Percentiles rank a stretch among this genome's conserved stretches.
phyloP scores from a whole-genome alignment of 805 yeast species.

The Ogataea saltuana region DNA sequence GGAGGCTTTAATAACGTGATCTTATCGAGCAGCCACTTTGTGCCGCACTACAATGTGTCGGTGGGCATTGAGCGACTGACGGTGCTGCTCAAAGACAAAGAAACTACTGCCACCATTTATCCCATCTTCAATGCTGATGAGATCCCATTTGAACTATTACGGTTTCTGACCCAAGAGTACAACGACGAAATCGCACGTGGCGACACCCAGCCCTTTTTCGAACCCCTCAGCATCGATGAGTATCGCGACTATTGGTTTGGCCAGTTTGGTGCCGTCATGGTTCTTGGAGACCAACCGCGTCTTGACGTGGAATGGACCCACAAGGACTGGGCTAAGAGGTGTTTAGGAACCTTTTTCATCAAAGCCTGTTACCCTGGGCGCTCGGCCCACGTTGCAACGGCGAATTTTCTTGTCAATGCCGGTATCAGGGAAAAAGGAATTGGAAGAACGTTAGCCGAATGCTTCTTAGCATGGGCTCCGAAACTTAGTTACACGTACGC shows the following conservation, averaged over 20 bases:
- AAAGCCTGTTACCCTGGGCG: constrained; percentile 93
- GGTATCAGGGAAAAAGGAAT: constrained; percentile 92
- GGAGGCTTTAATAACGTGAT: constrained; percentile 36
- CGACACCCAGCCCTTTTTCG: constrained; percentile 83
- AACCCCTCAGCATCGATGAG: constrained; percentile 70
- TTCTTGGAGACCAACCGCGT: constrained; percentile 66
- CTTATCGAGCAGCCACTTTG: constrained; percentile 33
- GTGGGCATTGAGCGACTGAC: constrained; percentile 62
- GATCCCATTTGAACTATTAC: constrained; percentile 75
- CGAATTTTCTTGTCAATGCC: constrained; percentile 84
- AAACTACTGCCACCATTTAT: constrained; percentile 89
- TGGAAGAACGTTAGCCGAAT: constrained; percentile 80
- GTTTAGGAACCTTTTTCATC: constrained; percentile 83
- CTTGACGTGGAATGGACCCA: constrained; percentile 40
- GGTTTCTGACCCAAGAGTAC: constrained; percentile 86
- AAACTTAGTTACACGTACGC: constrained; percentile 82
- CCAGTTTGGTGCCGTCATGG: constrained; percentile 75
- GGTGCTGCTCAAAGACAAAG: constrained; percentile 80
- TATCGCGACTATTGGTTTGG: constrained; percentile 90
- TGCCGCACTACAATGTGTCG: constrained; percentile 32
- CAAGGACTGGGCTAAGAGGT: constrained; percentile 88
- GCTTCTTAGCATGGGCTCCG: constrained; percentile 90
- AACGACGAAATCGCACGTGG: constrained; percentile 91
- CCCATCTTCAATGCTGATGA: constrained; percentile 70
- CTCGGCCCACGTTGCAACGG: constrained; percentile 90